Base-by-base conservation (phyloP, 805 yeast genomes). In the Candida germanica region DNA sequence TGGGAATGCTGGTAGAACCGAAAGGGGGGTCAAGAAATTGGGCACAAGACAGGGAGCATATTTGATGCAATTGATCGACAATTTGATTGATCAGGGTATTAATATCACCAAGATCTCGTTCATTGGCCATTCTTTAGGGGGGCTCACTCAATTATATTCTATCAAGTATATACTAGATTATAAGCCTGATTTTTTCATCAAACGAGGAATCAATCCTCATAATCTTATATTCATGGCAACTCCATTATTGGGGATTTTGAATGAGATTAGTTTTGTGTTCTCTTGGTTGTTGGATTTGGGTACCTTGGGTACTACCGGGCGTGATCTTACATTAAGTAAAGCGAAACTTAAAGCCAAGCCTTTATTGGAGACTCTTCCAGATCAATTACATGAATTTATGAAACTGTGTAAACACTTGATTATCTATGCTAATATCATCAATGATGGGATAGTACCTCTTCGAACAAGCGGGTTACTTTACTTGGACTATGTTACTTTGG, bases 381-480 rank as follows among this genome's bases (percentile, higher is more conserved):
- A 61, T 26, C 69, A 70, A 12, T 47, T 67, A n/a, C 61, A 52
- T 28, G 30, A 45, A 4, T 58, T 60, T 30, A 40, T 68, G 19
- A 43, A 36, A 4, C 33, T 44, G 29, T 68, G 68, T 35, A 48
- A 49, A 19, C 58, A 55, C 40, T 54, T 66, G 24, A 61, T 69
- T 2, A 42, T 66, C 4, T 68, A 68, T 43, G 73, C 74, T 12
- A 68, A 68, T 44, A 69, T 70, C 4, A 53, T 68, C 11, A 66
- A 67, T 37, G 74, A 68, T 41, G 74, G 74, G 2, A 67, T 68
- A 14, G 73, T 66, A 1, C 74, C 74, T 1, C 51, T 68, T 21
- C 48, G 74, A 31, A 68, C 74, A 1, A 54, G 69, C 21, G 68
- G 71, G 1, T 50, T 68, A 34, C 48, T 68, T 14, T 68, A 66